Percentiles rank a stretch among this genome's conserved stretches.
Conservation (phyloP, 768 basidiomycete genomes). For the Agrocybe chaxingu region DNA sequence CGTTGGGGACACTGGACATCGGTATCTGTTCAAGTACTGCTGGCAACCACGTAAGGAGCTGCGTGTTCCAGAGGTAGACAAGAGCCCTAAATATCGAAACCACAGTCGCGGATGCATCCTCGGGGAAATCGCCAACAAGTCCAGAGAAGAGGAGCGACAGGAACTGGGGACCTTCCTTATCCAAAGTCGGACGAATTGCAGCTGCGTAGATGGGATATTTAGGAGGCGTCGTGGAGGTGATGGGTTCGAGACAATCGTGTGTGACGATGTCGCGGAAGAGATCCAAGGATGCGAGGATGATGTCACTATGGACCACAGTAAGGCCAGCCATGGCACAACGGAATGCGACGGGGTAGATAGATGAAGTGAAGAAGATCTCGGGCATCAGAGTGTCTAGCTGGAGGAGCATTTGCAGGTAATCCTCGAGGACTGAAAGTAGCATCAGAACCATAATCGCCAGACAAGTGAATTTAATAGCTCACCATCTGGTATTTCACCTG, state of each 20-base stretch:
- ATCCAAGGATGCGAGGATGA: slow-evolving; percentile 80
- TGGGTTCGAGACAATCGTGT: slow-evolving; percentile 62
- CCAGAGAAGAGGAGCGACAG: slow-evolving; percentile 70
- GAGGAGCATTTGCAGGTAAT: slow-evolving; percentile 81
- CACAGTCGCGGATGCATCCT: slow-evolving; percentile 72
- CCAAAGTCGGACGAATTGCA: slow-evolving; percentile 57
- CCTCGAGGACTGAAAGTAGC: slow-evolving; percentile 76
- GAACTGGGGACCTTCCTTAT: slow-evolving; percentile 72
- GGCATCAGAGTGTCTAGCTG: slow-evolving; percentile 68
- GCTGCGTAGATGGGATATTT: slow-evolving; percentile 62
- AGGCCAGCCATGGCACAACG: slow-evolving; percentile 74
- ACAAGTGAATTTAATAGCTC: slow-evolving; percentile 23
- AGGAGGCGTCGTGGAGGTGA: slow-evolving; percentile 41
- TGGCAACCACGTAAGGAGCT: slow-evolving; percentile 72
- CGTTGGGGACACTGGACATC: slow-evolving; percentile 50
- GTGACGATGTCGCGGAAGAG: slow-evolving; percentile 72
- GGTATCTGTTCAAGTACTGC: slow-evolving; percentile 71
- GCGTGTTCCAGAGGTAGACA: slow-evolving; percentile 61
- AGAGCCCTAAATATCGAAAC: slow-evolving; percentile 76
- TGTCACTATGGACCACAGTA: slow-evolving; percentile 78
- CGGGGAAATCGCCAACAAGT: slow-evolving; percentile 83
- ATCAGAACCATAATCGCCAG: neutral
- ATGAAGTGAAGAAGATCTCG: slow-evolving; percentile 74
- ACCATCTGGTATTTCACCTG: slow-evolving; percentile 88
- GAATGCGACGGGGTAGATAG: slow-evolving; percentile 76